A percentile compares a stretch with the other conserved stretches of the same genome.
Conservation (phyloP, 2,329 filamentous ascomycete genomes). For the Plenodomus tracheiphilus region DNA sequence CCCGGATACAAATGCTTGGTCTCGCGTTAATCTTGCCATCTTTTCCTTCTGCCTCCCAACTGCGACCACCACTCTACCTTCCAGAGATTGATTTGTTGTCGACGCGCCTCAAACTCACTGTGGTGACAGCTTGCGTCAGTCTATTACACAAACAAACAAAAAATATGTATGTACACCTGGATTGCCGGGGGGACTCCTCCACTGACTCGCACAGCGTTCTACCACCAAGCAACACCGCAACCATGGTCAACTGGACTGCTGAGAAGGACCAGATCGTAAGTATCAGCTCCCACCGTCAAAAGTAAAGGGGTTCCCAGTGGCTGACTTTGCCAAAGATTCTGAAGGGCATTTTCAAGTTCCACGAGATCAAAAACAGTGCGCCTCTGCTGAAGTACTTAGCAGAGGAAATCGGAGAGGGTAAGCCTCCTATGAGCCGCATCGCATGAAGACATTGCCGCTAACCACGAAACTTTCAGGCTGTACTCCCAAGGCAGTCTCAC, state of each 20-base stretch:
- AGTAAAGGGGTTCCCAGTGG: not conserved
- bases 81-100: too few species aligned
- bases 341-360: constrained; percentile 20
- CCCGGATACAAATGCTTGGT: not conserved
- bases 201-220: too few species aligned
- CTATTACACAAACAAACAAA: too few species aligned
- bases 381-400: constrained; percentile 18
- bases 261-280: constrained; percentile 27
- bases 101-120: too few species aligned
- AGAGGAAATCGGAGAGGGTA: constrained; percentile 23
- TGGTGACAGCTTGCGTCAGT: too few species aligned
- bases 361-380: constrained; percentile 15
- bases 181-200: too few species aligned
- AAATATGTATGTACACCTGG: too few species aligned
- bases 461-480: constrained; percentile 15
- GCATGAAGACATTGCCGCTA: not conserved
- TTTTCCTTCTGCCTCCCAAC: not conserved
- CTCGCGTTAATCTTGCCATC: not conserved
- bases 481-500: constrained; percentile 29
- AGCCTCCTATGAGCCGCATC: not conserved
- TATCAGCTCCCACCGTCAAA: not conserved
- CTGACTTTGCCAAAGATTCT: constrained; percentile 21
- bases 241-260: constrained; percentile 19
- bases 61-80: too few species aligned
- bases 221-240: too few species aligned